These are phyloP conservation scores for Nigrospora osmanthi DNA, from an alignment of 2,329 filamentous ascomycete genomes.

Conservation along the genomic window DNA sequence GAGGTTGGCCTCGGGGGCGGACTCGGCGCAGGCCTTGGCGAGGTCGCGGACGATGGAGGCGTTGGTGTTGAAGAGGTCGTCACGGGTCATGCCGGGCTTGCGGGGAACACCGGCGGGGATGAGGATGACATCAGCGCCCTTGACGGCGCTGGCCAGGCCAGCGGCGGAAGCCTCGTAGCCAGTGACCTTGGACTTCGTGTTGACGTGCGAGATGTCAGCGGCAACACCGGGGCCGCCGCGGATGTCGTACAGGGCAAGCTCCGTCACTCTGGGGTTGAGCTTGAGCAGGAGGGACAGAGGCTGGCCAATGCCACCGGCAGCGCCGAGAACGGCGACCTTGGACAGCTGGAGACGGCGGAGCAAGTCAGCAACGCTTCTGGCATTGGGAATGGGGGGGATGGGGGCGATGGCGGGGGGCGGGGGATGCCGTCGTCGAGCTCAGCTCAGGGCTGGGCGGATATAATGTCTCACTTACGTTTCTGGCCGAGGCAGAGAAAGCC, in stretches of 20 bases:
- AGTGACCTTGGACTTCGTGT: slow-evolving; percentile 92
- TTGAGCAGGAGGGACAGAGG: slow-evolving; percentile 96
- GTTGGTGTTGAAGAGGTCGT: slow-evolving; percentile 99
- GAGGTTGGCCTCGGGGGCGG: slow-evolving; percentile 86
- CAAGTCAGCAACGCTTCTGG: slow-evolving; percentile 10
- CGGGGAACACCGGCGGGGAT: slow-evolving; percentile 98
- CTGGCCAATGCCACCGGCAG: slow-evolving; percentile 96
- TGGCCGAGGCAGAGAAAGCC: slow-evolving; percentile 73
- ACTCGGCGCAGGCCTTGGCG: slow-evolving; percentile 86
- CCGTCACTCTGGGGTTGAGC: slow-evolving; percentile 90
- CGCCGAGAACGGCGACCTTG: slow-evolving; percentile 96
- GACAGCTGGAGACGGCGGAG: slow-evolving; percentile 56
- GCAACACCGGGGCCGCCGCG: slow-evolving; percentile 92
- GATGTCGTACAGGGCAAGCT: slow-evolving; percentile 98
- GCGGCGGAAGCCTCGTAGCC: slow-evolving; percentile 75
- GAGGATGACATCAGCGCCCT: slow-evolving; percentile 86
- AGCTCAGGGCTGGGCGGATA: slow-evolving; percentile 2
- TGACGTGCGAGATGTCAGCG: slow-evolving; percentile 97
- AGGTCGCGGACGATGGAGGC: slow-evolving; percentile 98
- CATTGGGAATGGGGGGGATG: slow-evolving; percentile 2
- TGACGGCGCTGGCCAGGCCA: slow-evolving; percentile 72
- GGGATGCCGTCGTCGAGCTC: slow-evolving; percentile 6
- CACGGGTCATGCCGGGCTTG: slow-evolving; percentile 99
- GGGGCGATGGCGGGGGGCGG: not conserved
- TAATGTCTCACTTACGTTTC: slow-evolving; percentile 50